phyloP scores from a whole-genome alignment of 495 filamentous ascomycete species.

The Hypoxylon trugodes region DNA sequence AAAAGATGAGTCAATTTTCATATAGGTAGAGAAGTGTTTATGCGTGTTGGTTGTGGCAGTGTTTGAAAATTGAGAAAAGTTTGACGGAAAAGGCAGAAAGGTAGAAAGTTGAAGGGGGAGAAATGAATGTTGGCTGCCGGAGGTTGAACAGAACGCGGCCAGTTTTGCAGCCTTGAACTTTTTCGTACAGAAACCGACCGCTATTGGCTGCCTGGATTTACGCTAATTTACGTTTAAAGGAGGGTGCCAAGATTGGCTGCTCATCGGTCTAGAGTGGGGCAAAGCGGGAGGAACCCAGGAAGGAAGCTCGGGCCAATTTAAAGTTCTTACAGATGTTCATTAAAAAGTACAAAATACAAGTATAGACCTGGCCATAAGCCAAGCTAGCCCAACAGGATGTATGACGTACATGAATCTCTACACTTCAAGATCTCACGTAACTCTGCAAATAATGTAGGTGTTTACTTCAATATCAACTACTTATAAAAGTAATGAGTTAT shows the following conservation, averaged over 20 bases:
- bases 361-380: no score
- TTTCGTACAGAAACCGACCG: not conserved
- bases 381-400: no score
- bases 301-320: constrained; percentile 9
- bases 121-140: not conserved
- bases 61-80: not conserved
- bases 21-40: not conserved
- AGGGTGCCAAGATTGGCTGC: not conserved
- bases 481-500: not conserved
- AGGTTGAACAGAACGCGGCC: constrained; percentile 27
- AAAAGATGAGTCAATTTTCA: constrained; percentile 5
- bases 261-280: not conserved
- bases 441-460: no score
- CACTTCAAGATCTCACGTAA: no score
- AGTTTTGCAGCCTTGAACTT: constrained; percentile 20
- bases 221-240: not conserved
- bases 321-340: not conserved
- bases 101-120: not conserved
- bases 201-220: no score
- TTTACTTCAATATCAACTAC: not conserved
- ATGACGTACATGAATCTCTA: constrained; percentile 20
- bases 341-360: no score
- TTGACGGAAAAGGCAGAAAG: no score
- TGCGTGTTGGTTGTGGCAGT: constrained; percentile 1
- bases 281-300: not conserved